phyloP scores from a whole-genome alignment of 306 rosid species.

The Chamaecrista fasciculata region DNA sequence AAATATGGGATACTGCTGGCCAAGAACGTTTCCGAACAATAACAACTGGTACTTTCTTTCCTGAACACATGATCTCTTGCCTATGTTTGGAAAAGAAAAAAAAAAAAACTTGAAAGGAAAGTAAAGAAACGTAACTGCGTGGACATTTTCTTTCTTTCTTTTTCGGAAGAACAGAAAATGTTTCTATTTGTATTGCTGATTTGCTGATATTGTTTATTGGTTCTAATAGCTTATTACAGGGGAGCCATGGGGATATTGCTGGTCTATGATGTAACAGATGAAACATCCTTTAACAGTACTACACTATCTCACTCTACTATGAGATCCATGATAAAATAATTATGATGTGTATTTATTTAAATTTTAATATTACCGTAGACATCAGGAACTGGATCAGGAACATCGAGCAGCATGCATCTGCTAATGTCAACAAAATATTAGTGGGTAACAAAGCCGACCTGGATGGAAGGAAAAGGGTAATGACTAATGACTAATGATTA shows the following conservation, averaged over 20 bases:
- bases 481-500: background rate
- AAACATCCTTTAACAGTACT: constrained; percentile 38
- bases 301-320: background rate
- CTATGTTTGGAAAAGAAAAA: background rate
- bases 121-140: background rate
- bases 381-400: constrained; percentile 40
- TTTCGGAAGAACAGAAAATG: background rate
- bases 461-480: constrained; percentile 39
- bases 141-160: background rate
- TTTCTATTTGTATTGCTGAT: background rate
- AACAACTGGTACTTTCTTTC: constrained; percentile 29
- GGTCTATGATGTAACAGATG: constrained; percentile 39
- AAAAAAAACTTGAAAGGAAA: background rate
- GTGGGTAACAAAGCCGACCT: constrained; percentile 41
- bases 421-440: constrained; percentile 37
- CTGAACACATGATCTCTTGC: background rate
- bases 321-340: background rate
- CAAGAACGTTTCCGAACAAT: constrained; percentile 42
- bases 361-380: constrained; percentile 24
- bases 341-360: background rate
- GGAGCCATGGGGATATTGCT: constrained; percentile 41
- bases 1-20: constrained; percentile 43
- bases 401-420: constrained; percentile 33
- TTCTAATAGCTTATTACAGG: constrained; percentile 34
- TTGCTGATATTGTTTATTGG: constrained; percentile 4